A percentile compares a stretch with the other conserved stretches of the same genome.
Evolutionary conservation across 2,329 filamentous ascomycete species (phyloP).

Genomic region (Penicillium vulpinum): DNA sequence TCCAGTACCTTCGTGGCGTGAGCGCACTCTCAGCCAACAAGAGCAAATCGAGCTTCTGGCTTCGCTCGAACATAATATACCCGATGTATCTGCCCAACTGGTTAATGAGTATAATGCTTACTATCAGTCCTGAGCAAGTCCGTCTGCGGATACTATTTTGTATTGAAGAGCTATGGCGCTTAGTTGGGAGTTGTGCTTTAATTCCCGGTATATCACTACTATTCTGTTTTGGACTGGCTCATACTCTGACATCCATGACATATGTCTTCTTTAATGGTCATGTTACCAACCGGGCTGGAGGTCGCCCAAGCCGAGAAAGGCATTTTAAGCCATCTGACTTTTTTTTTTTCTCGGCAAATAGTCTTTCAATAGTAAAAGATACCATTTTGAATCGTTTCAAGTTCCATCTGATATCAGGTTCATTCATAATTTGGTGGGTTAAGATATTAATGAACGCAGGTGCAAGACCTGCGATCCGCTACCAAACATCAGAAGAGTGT

Average conservation of each 20-base stretch:
- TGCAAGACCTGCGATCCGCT: neutral
- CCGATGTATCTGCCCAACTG: slow-evolving; percentile 45
- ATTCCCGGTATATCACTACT: neutral
- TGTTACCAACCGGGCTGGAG: slow-evolving; percentile 5
- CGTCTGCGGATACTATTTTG: neutral
- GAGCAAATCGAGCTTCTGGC: slow-evolving; percentile 84
- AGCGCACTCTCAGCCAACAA: slow-evolving; percentile 71
- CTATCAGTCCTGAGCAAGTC: slow-evolving; percentile 37
- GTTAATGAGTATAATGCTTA: slow-evolving; percentile 44
- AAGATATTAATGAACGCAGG: neutral
- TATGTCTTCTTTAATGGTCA: neutral
- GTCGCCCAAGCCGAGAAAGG: neutral
- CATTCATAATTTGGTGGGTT: neutral
- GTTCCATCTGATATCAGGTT: neutral
- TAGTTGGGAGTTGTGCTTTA: neutral
- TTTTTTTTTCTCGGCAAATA: neutral
- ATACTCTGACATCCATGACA: slow-evolving; percentile 8
- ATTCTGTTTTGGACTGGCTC: slow-evolving; percentile 5
- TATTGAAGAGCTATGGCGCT: neutral
- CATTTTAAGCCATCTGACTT: slow-evolving; percentile 2
- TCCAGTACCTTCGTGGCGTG: slow-evolving; percentile 51
- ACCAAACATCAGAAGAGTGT: neutral
- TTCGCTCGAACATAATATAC: slow-evolving; percentile 64
- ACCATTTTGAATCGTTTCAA: neutral
- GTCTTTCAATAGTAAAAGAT: neutral